These are phyloP conservation scores for Acidiella bohemica DNA, from an alignment of 495 filamentous ascomycete genomes.

Conservation along the genomic window DNA sequence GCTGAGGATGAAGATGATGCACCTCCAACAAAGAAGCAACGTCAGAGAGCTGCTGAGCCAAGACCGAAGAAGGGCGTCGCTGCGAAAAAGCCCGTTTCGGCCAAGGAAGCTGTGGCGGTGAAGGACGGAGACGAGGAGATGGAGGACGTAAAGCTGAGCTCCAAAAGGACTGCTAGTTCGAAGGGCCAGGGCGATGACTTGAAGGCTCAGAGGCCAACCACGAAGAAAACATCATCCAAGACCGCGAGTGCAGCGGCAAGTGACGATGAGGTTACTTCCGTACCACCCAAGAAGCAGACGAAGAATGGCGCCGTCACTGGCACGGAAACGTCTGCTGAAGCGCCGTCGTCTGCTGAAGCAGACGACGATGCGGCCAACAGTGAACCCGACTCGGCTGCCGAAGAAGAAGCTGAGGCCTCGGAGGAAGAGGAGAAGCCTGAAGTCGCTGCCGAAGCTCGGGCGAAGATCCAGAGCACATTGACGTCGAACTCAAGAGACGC, in stretches of 20 bases:
- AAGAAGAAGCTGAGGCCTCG: slow-evolving; percentile 28
- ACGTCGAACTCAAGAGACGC: slow-evolving; percentile 55
- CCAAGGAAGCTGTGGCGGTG: slow-evolving; percentile 24
- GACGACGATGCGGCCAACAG: slow-evolving; percentile 16
- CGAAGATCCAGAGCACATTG: slow-evolving; percentile 71
- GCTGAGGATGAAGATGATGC: slow-evolving; percentile 35
- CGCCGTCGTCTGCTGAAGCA: neutral
- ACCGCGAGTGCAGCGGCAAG: too few relatives aligned
- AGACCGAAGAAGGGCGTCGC: slow-evolving; percentile 24
- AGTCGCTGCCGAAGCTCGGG: slow-evolving; percentile 57
- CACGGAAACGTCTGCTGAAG: too few relatives aligned
- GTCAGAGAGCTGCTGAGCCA: slow-evolving; percentile 18
- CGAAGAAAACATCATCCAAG: too few relatives aligned
- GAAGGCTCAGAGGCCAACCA: too few relatives aligned
- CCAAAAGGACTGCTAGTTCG: neutral
- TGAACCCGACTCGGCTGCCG: slow-evolving; percentile 14
- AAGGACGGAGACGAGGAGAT: slow-evolving; percentile 28
- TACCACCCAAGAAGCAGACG: too few relatives aligned
- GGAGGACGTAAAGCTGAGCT: neutral
- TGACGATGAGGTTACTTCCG: slow-evolving; percentile 2
- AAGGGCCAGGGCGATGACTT: neutral
- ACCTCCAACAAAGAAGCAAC: slow-evolving; percentile 39
- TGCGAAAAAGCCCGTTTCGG: slow-evolving; percentile 17
- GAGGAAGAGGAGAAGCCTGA: slow-evolving; percentile 56
- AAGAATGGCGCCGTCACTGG: slow-evolving; percentile 2